Percentiles rank a stretch among this genome's conserved stretches.
phyloP scores from a whole-genome alignment of 164 flowering plant genomes.

The Sedum album region DNA sequence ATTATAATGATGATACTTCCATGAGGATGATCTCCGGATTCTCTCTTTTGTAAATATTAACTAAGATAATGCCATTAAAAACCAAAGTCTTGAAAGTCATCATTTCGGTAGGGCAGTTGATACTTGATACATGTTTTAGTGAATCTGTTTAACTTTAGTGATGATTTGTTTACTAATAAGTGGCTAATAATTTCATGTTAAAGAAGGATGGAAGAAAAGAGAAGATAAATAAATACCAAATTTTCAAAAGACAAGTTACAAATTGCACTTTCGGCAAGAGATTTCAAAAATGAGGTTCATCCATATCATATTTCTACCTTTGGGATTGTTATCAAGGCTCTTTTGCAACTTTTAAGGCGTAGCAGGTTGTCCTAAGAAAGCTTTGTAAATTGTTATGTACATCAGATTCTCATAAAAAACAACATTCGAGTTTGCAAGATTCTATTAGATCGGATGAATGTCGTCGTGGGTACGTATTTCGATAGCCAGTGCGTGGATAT shows the following conservation, averaged over 20 bases:
- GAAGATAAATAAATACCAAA: neutral
- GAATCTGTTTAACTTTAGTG: neutral
- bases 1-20: neutral
- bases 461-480: too few species aligned
- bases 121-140: neutral
- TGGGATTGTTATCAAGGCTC: neutral
- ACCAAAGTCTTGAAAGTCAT: neutral
- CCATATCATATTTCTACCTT: too few species aligned
- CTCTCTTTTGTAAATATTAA: neutral
- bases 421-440: too few species aligned
- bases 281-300: neutral
- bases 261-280: neutral
- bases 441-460: too few species aligned
- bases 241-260: neutral
- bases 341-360: too few species aligned
- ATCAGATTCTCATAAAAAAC: too few species aligned
- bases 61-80: neutral
- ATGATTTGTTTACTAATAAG: neutral
- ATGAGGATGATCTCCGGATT: neutral
- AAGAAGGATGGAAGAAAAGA: neutral
- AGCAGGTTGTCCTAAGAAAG: too few species aligned
- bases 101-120: neutral
- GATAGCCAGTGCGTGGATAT: too few species aligned
- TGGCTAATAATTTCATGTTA: neutral
- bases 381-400: too few species aligned